Evolutionary conservation across 106 monocot species (phyloP).

Genomic region (Platanthera guangdongensis): DNA sequence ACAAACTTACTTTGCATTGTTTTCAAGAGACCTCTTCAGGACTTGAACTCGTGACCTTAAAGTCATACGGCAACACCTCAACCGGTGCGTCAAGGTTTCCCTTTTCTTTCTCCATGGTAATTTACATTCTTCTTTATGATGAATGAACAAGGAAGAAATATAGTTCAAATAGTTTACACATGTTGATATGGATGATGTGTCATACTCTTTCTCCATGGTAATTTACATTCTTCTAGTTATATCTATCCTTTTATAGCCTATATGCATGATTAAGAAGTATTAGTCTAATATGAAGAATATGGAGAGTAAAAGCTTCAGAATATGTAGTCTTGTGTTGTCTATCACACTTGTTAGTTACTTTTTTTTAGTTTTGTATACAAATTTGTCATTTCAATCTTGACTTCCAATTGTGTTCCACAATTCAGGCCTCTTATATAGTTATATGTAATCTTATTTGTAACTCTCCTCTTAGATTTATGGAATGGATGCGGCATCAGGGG

Average conservation of each 20-base stretch:
- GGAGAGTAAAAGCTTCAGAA: not conserved
- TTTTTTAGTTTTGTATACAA: not conserved
- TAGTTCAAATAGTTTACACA: too few species aligned
- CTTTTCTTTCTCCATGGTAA: too few species aligned
- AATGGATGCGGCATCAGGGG: slow-evolving; percentile 98
- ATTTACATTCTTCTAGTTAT: not conserved
- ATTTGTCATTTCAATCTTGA: not conserved
- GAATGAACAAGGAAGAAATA: too few species aligned
- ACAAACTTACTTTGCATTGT: too few species aligned
- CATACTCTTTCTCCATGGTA: not conserved
- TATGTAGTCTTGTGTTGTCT: not conserved
- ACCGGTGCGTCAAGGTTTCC: too few species aligned
- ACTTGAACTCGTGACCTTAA: too few species aligned
- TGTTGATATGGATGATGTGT: not conserved
- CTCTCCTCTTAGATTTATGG: slow-evolving; percentile 68
- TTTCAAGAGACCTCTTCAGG: too few species aligned
- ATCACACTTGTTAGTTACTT: not conserved
- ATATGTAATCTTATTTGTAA: not conserved
- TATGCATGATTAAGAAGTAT: not conserved
- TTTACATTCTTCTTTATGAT: too few species aligned
- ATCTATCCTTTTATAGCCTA: not conserved
- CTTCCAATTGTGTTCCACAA: not conserved
- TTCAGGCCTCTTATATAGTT: not conserved
- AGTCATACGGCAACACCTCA: too few species aligned
- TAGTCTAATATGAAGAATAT: not conserved